phyloP scores from a whole-genome alignment of 1,284 basidiomycete genomes.

The Apiotrichum veenhuisii region DNA sequence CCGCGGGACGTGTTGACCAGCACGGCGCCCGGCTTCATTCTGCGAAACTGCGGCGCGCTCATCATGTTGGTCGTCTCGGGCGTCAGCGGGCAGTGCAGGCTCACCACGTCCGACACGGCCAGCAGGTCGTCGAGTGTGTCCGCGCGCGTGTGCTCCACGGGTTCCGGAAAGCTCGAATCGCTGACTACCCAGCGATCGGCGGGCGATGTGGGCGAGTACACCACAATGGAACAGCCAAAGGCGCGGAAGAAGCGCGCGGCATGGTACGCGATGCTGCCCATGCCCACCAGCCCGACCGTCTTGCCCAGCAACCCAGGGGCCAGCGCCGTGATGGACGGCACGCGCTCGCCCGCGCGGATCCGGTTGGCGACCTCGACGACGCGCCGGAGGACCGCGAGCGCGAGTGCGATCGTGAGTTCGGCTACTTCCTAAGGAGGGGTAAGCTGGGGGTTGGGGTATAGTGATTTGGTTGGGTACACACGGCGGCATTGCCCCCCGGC shows the following conservation, averaged over 20 bases:
- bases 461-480: constrained; percentile 7
- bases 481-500: constrained; percentile 48
- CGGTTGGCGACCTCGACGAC: constrained; percentile 55
- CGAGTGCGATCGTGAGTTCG: constrained; percentile 58
- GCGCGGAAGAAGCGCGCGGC: constrained; percentile 42
- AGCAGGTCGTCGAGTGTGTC: constrained; percentile 48
- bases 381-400: constrained; percentile 56
- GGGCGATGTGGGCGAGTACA: constrained; percentile 49
- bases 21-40: constrained; percentile 47
- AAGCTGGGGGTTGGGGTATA: not conserved
- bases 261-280: constrained; percentile 49
- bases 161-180: constrained; percentile 9
- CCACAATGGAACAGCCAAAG: constrained; percentile 42
- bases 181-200: constrained; percentile 34
- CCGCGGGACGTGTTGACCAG: constrained; percentile 55
- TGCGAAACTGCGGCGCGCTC: constrained; percentile 38
- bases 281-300: constrained; percentile 49
- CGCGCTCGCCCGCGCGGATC: constrained; percentile 58
- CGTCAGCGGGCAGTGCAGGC: constrained; percentile 53
- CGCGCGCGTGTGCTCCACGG: constrained; percentile 53
- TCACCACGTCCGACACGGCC: constrained; percentile 49
- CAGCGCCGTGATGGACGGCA: constrained; percentile 54
- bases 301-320: constrained; percentile 49
- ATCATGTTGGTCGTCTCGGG: constrained; percentile 49
- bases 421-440: constrained; percentile 52